A percentile compares a stretch with the other conserved stretches of the same genome.
Conservation (phyloP, 345 rosid genomes). For the Nasturtium officinale region DNA sequence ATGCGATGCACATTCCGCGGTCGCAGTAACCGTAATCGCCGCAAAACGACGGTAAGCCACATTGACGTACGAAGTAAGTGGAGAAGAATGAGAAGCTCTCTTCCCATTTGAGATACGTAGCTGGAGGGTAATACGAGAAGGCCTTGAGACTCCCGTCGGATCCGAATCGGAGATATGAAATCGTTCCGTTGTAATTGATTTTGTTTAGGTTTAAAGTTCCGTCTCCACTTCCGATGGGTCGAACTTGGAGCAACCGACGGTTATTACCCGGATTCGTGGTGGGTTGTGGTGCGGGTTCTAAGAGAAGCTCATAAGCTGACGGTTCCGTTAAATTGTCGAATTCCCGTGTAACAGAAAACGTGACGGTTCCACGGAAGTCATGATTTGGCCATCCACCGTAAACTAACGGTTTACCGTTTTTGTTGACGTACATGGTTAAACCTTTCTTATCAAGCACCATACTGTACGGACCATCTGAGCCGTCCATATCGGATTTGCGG, state of each 20-base stretch:
- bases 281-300: constrained; percentile 38
- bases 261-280: constrained; percentile 27
- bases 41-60: constrained; percentile 44
- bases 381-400: constrained; percentile 34
- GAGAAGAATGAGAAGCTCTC: constrained; percentile 52
- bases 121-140: constrained; percentile 49
- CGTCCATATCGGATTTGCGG: constrained; percentile 47
- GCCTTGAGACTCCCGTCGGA: constrained; percentile 59
- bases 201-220: constrained; percentile 35
- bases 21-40: constrained; percentile 46
- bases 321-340: constrained; percentile 25
- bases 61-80: constrained; percentile 44
- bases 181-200: constrained; percentile 55
- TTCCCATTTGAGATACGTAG: constrained; percentile 45
- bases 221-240: constrained; percentile 25
- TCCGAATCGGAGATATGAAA: constrained; percentile 50
- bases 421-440: constrained; percentile 46
- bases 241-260: constrained; percentile 36
- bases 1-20: constrained; percentile 39
- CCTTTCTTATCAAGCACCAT: constrained; percentile 53
- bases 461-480: constrained; percentile 56
- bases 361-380: constrained; percentile 40
- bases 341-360: constrained; percentile 28
- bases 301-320: constrained; percentile 36
- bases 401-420: constrained; percentile 44